Percentiles rank a stretch among this genome's conserved stretches.
phyloP scores from a whole-genome alignment of 352 stramenopile genomes.

The Phytophthora rubi region DNA sequence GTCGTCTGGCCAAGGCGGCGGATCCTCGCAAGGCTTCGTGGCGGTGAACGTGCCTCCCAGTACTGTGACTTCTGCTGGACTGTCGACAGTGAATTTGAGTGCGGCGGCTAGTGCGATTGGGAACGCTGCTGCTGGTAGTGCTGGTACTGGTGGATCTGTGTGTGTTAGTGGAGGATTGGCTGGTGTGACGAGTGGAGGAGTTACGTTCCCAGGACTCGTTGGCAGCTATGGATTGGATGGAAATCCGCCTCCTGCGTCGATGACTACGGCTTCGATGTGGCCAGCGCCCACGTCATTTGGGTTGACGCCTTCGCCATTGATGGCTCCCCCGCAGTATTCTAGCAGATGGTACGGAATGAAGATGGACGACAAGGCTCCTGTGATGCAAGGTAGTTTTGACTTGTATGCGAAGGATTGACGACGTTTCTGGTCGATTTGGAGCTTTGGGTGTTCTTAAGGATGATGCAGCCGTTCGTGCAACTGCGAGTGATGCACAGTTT shows the following conservation, averaged over 20 bases:
- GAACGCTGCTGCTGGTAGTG: neutral
- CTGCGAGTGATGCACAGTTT: neutral
- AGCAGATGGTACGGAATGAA: neutral
- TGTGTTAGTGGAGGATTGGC: too few species aligned
- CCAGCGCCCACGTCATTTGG: too few species aligned
- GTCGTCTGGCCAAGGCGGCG: too few species aligned
- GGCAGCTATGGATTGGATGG: too few species aligned
- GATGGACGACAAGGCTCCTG: neutral
- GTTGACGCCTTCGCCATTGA: too few species aligned
- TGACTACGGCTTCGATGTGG: too few species aligned
- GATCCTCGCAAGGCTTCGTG: neutral
- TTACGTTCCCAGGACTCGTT: neutral
- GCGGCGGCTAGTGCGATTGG: neutral
- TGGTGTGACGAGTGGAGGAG: neutral
- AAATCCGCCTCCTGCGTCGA: too few species aligned
- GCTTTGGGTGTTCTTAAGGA: neutral
- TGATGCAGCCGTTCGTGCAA: neutral
- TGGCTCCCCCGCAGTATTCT: neutral
- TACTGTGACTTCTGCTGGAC: neutral
- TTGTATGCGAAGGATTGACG: neutral
- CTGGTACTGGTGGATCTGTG: neutral
- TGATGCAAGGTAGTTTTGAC: neutral
- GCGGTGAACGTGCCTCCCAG: neutral
- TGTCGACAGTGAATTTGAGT: neutral
- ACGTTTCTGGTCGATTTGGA: neutral